Conservation (phyloP, 1,284 basidiomycete genomes). For the Peniophora sp. region DNA sequence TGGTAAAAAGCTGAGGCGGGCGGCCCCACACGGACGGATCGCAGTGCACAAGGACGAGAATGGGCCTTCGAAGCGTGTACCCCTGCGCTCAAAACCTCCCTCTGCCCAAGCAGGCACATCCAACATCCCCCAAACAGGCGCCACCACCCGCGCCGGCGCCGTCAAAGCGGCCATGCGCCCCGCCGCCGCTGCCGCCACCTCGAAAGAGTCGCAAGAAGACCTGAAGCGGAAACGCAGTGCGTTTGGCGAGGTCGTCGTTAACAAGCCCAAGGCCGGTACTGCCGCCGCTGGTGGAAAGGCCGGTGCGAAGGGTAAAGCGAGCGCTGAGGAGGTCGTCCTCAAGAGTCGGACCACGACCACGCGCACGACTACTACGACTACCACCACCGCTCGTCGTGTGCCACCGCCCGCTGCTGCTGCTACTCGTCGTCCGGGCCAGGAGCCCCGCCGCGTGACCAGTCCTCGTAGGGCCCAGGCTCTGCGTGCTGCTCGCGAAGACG, state of each 20-base stretch:
- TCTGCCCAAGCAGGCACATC: constrained; percentile 30
- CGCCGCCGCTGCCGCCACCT: constrained; percentile 16
- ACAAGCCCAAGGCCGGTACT: constrained; percentile 25
- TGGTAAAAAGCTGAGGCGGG: constrained; percentile 36
- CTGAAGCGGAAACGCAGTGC: constrained; percentile 70
- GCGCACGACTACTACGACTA: constrained; percentile 18
- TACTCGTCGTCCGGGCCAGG: constrained; percentile 7
- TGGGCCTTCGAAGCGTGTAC: constrained; percentile 39
- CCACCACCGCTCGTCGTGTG: constrained; percentile 11
- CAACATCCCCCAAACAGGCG: constrained; percentile 15
- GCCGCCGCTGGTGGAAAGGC: constrained; percentile 25
- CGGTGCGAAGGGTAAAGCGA: constrained; percentile 24
- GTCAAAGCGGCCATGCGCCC: constrained; percentile 31
- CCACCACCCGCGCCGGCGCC: constrained; percentile 19
- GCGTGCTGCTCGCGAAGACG: constrained; percentile 24
- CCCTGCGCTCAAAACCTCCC: constrained; percentile 52
- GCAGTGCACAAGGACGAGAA: constrained; percentile 56
- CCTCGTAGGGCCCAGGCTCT: constrained; percentile 12
- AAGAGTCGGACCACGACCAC: constrained; percentile 31
- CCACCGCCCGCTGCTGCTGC: constrained; percentile 5
- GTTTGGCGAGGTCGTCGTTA: constrained; percentile 50
- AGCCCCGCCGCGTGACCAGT: neutral
- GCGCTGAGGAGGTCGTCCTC: constrained; percentile 40
- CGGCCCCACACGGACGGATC: constrained; percentile 47
- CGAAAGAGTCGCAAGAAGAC: constrained; percentile 26